Conservation (phyloP, 148 eudicot species). For the Suaeda aralocaspica region DNA sequence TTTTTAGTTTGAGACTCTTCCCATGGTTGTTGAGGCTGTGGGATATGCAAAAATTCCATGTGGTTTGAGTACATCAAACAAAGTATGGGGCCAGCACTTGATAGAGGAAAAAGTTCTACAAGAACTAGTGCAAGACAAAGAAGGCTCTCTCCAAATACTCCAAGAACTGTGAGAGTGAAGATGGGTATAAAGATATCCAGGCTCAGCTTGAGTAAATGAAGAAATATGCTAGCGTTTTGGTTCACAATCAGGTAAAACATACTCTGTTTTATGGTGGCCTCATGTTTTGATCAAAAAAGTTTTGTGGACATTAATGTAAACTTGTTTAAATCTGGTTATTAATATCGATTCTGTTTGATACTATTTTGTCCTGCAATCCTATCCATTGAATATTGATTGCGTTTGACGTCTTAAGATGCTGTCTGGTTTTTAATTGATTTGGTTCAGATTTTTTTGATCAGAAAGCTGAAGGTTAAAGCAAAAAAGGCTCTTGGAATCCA, state of each 20-base stretch:
- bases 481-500: constrained; percentile 88
- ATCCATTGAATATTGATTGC: neutral
- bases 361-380: neutral
- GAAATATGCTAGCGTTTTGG: constrained; percentile 63
- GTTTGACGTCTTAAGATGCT: neutral
- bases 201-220: constrained; percentile 64
- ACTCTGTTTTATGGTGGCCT: neutral
- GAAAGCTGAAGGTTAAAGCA: constrained; percentile 75
- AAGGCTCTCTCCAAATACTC: constrained; percentile 66
- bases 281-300: neutral
- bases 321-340: neutral
- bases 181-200: constrained; percentile 55
- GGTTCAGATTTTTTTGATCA: constrained; percentile 30
- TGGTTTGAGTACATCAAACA: constrained; percentile 54
- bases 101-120: constrained; percentile 73
- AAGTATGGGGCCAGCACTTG: constrained; percentile 80
- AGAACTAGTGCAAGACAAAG: constrained; percentile 72
- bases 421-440: neutral
- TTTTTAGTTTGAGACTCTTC: constrained; percentile 66
- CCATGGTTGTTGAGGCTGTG: constrained; percentile 73
- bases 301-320: neutral
- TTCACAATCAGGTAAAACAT: constrained; percentile 61
- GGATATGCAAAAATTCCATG: constrained; percentile 73
- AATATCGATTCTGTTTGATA: neutral
- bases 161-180: constrained; percentile 53